phyloP scores from a whole-genome alignment of 495 filamentous ascomycete species.

The Sordaria brevicollis region DNA sequence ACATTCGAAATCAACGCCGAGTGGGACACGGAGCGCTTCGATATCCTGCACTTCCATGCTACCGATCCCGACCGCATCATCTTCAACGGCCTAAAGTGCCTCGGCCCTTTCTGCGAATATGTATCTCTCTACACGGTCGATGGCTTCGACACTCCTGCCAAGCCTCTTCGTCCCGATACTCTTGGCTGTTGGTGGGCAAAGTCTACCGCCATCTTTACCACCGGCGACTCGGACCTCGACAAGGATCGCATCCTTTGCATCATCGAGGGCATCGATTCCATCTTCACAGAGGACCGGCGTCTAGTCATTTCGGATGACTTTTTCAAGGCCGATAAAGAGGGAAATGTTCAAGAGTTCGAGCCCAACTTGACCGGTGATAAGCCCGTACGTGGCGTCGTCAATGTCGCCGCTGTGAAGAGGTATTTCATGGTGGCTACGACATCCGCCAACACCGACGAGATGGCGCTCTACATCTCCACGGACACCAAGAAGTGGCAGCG shows the following conservation, averaged over 20 bases:
- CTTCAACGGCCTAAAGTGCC: conserved; percentile 64
- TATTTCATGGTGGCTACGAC: conserved; percentile 76
- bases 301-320: conserved; percentile 71
- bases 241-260: conserved; percentile 70
- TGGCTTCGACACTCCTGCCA: conserved; percentile 58
- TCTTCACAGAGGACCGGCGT: conserved; percentile 53
- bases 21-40: conserved; percentile 32
- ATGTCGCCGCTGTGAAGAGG: conserved; percentile 68
- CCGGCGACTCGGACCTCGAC: conserved; percentile 45
- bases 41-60: conserved; percentile 66
- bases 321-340: conserved; percentile 44
- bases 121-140: conserved; percentile 70
- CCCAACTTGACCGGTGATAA: conserved; percentile 62
- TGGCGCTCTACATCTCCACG: conserved; percentile 72
- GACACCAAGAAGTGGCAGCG: conserved; percentile 81
- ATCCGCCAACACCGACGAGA: conserved; percentile 70
- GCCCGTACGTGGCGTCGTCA: conserved; percentile 63
- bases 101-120: conserved; percentile 43
- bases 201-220: conserved; percentile 60
- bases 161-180: conserved; percentile 51
- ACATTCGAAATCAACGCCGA: conserved; percentile 50
- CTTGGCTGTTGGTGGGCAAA: conserved; percentile 77
- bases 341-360: conserved; percentile 50
- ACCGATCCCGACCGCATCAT: conserved; percentile 71
- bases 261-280: conserved; percentile 50